Evolutionary conservation across 257 asterid species (phyloP), one percentile per base, ranked within the genome.

Genomic region (Mentha longifolia): DNA sequence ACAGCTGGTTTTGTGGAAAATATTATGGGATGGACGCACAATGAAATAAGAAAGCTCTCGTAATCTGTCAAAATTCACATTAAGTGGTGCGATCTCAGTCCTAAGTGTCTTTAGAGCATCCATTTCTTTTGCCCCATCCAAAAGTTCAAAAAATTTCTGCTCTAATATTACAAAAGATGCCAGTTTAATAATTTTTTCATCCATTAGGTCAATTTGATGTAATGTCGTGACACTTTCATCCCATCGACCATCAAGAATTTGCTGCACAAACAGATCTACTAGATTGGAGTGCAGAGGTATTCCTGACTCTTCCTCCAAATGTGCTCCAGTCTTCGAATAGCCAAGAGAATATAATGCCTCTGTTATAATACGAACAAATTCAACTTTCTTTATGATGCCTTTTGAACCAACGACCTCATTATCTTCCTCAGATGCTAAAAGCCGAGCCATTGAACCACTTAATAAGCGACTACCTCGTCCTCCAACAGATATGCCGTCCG

Each of bases 341-440:
- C 97, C 97, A 51, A 91, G 95, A 72, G 96, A 87, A 78, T 85
- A 82, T 64, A 91, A 83, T 61, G 96, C 86, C 78, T 87, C 96
- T 35, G 92, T 82, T 77, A 91, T 79, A 72, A 87, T 82, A 49
- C 90, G 83, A 68, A 91, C 91, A 82, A 89, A 77, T 55, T 91
- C 96, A 37, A 72, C 86, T 83, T 91, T 91, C 79, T 83, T 87
- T n/a, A 89, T 71, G 65, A 85, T 75, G 33, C 92, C 91, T 74
- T 87, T 89, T 22, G 86, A 78, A 84, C 96, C 95, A 82, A 89
- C 81, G 66, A 89, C 83, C 66, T 86, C 95, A 37, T 81, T 78
- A 66, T 83, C 87, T 71, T 81, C 90, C 79, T 85, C 84, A 75
- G 84, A 77, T 74, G 72, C 82, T 75, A 83, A 70, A 35, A 83